Evolutionary conservation across 1,284 basidiomycete genomes (phyloP), one percentile per base, ranked within the genome.

Genomic region (Gomphus bonarii): DNA sequence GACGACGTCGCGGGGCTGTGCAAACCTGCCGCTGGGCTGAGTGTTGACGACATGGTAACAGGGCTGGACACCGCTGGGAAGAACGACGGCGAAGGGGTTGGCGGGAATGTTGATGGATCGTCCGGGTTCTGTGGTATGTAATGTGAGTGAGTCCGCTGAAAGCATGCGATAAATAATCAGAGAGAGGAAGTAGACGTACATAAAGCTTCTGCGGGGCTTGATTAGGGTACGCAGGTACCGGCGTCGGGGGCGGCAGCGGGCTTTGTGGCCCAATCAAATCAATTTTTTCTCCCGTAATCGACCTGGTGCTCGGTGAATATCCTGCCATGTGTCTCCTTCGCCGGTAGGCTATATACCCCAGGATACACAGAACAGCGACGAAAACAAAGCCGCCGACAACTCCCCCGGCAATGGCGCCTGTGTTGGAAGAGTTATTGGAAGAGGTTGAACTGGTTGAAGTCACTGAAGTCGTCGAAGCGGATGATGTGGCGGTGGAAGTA

Each of bases 81-180:
- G 16, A 40, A 28, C 5, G 51, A 28, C 8, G 51, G 51, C 8
- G 36, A 36, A 35, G 51, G 36, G 20, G 36, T 53, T 40, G 42
- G 38, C 16, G 51, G 51, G 25, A 53, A 53, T 11, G 51, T 53
- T 16, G 51, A 53, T 12, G 51, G 51, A 20, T 53, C 51, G 25
- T 38, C 38, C 3, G 51, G 51, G 35, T 53, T n/a, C 51, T 53
- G 28, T 8, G 14, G 8, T 35, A 44, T 11, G 20, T 44, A 14
- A 6, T 6, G 38, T n/a, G 20, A 11, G 43, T 20, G n/a, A 44
- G 8, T 7, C 20, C 3, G 3, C 9, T 16, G 3, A 42, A 20
- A 42, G 9, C 3, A 42, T 18, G 9, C 2, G 6, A 42, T 42
- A 9, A 40, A 7, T 22, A 0, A 18, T 9, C n/a, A 9, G 20